A percentile compares a stretch with the other conserved stretches of the same genome.
phyloP scores from a whole-genome alignment of 345 rosid species.

The Linum tenue region DNA sequence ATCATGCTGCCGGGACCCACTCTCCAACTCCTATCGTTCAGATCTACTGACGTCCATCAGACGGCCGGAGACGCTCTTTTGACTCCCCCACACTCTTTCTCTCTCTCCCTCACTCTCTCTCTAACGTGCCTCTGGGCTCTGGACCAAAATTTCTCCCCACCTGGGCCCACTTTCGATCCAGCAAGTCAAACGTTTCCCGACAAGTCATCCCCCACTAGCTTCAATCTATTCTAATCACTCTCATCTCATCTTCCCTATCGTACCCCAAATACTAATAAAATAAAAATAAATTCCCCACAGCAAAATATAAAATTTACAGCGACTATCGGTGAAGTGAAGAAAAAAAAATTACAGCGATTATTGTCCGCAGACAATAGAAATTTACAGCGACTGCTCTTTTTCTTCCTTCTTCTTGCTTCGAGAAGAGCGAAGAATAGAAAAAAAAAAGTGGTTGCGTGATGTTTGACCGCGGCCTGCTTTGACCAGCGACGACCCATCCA shows the following conservation, averaged over 20 bases:
- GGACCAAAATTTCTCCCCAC: slow-evolving; percentile 6
- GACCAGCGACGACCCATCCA: background rate
- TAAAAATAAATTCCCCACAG: background rate
- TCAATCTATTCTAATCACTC: no score
- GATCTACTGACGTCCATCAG: background rate
- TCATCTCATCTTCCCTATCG: background rate
- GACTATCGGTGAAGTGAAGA: no score
- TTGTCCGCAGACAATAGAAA: background rate
- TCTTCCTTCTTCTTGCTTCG: background rate
- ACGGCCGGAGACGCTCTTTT: slow-evolving; percentile 21
- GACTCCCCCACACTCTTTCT: slow-evolving; percentile 15
- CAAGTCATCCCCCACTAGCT: background rate
- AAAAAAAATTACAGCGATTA: background rate
- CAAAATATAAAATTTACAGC: background rate
- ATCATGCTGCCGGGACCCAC: slow-evolving; percentile 26
- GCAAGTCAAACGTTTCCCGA: slow-evolving; percentile 8
- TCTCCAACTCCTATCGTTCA: background rate
- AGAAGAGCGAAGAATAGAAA: background rate
- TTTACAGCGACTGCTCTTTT: no score
- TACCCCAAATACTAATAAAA: background rate
- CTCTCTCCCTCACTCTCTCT: slow-evolving; percentile 9
- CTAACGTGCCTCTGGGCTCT: no score
- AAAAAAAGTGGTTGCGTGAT: slow-evolving; percentile 14
- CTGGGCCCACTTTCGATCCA: slow-evolving; percentile 14
- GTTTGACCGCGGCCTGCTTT: slow-evolving; percentile 23